phyloP scores from a whole-genome alignment of 768 basidiomycete species.

The Termitomyces sp. region DNA sequence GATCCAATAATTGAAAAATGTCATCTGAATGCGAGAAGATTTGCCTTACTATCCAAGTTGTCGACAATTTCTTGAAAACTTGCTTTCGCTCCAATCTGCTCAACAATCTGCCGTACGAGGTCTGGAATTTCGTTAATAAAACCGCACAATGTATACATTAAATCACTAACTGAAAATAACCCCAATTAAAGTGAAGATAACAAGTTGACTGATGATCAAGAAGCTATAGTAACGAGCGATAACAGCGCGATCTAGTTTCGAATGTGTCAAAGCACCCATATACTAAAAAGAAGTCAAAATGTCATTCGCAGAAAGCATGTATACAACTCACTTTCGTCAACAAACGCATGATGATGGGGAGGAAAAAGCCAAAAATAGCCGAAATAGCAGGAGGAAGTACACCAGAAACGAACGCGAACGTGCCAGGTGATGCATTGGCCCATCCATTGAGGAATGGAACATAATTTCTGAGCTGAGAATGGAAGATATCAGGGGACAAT shows the following conservation, averaged over 20 bases:
- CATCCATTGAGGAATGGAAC: conserved; percentile 75
- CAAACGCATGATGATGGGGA: conserved; percentile 90
- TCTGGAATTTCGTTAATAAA: conserved; percentile 17
- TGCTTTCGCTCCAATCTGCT: conserved; percentile 34
- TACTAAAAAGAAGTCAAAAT: conserved; percentile 52
- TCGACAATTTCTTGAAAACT: conserved; percentile 42
- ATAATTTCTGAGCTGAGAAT: conserved; percentile 51
- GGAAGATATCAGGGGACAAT: conserved; percentile 1
- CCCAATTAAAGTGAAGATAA: conserved; percentile 91
- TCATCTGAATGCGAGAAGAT: not conserved
- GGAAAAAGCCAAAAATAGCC: conserved; percentile 82
- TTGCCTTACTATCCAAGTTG: conserved; percentile 37
- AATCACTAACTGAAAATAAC: conserved; percentile 82
- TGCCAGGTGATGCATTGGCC: conserved; percentile 51
- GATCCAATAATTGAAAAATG: not conserved
- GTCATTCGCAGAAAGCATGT: conserved; percentile 34
- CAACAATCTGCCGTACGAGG: conserved; percentile 38
- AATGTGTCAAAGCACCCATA: conserved; percentile 61
- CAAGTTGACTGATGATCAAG: conserved; percentile 87
- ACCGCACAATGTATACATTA: not conserved
- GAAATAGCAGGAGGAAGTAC: conserved; percentile 88
- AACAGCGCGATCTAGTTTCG: conserved; percentile 84
- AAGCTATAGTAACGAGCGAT: conserved; percentile 91
- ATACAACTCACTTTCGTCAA: conserved; percentile 63
- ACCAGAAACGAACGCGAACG: conserved; percentile 88